Base-by-base conservation (phyloP, 441 rosid genomes). In the Euphorbia corollata region DNA sequence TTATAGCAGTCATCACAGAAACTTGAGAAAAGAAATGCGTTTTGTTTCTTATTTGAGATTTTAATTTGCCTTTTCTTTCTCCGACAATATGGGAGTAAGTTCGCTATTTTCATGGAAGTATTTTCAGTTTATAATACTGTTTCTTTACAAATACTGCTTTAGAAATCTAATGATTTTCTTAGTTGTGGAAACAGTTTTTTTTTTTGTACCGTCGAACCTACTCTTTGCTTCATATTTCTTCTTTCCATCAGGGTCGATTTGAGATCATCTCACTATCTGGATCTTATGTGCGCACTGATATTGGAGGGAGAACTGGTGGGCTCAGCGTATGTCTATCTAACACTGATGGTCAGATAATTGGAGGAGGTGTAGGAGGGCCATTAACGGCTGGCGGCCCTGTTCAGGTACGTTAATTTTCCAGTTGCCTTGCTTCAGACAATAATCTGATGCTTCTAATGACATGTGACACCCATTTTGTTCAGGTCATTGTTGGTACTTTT, bases 401-500 rank as follows among this genome's bases (percentile, higher is more conserved):
- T 67, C 96, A 93, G 99, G 99, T 93, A 73, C 67, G 63, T 47
- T 32, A 32, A n/a, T 58, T 30, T 30, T 18, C 47, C 58, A 36
- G 30, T 48, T 18, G 45, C 5, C 18, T 50, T 50, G 19, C n/a
- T 18, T 39, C 48, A 34, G 59, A 41, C 53, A 65, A 54, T 67
- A 38, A 11, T 27, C 22, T 27, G 53, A 13, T 56, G 68, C n/a
- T 23, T 59, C 51, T 68, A 23, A 23, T 39, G 50, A 53, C 32
- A 12, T n/a, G 27, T 64, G 61, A 30, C 41, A 27, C 23, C 43
- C 68, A 39, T 59, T 18, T 12, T 77, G 19, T 45, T 56, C 88
- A 93, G 99, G 95, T 93, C 38, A 89, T 91, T 73, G 81, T 91
- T 53, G 97, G 99, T 69, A 85, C 96, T 27, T 93, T 93, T 70